Conservation (phyloP, 75 land plant species). For the Sequoiadendron giganteum region DNA sequence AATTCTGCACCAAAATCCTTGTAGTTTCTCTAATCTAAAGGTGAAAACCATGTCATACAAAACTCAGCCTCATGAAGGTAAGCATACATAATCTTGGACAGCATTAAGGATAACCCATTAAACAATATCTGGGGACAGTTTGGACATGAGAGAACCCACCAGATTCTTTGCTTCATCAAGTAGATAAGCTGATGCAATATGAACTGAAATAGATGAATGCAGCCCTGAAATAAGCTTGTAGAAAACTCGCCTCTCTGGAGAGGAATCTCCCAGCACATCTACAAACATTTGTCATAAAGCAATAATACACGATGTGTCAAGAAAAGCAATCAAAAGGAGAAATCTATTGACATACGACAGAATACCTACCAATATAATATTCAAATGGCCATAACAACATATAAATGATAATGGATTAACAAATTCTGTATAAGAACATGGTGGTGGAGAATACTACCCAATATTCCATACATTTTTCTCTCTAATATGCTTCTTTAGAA, state of each 20-base stretch:
- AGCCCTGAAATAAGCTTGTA: conserved; percentile 93
- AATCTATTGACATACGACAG: neutral
- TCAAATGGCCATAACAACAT: neutral
- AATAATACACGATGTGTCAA: neutral
- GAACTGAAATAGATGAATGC: conserved; percentile 89
- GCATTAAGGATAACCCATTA: neutral
- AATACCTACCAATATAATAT: too few species aligned
- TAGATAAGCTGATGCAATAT: conserved; percentile 90
- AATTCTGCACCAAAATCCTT: neutral
- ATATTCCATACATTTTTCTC: neutral
- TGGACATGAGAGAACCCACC: conserved; percentile 23
- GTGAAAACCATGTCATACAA: neutral
- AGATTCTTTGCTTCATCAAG: conserved; percentile 66
- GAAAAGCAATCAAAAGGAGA: neutral
- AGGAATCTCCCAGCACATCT: conserved; percentile 63
- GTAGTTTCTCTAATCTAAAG: neutral
- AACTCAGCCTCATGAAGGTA: neutral
- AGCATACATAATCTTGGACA: neutral
- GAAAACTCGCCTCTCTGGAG: conserved; percentile 71
- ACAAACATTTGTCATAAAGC: conserved; percentile 12
- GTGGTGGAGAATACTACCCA: neutral
- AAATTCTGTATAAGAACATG: neutral
- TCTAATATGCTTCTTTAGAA: neutral
- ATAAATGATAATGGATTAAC: neutral
- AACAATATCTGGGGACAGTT: neutral